A percentile compares a stretch with the other conserved stretches of the same genome.
These are phyloP conservation scores for Parmales sp. DNA, from an alignment of 108 stramenopile genomes.

Conservation along the genomic window DNA sequence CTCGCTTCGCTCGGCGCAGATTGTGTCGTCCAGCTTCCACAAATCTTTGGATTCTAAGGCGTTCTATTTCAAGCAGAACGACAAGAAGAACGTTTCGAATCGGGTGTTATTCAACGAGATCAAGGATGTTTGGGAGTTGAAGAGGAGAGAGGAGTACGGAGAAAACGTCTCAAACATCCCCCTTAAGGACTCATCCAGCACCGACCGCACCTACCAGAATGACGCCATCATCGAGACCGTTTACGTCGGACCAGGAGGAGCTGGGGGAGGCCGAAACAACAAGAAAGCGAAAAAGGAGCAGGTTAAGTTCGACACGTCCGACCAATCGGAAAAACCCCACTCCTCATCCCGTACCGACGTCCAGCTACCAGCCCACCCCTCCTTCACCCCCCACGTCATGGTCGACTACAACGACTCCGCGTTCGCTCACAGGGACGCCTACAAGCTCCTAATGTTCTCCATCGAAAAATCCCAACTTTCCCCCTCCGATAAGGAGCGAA, in stretches of 20 bases:
- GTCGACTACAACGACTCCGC: constrained; percentile 51
- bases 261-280: no score
- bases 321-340: neutral
- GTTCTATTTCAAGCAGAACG: constrained; percentile 67
- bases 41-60: constrained; percentile 74
- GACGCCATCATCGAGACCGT: no score
- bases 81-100: constrained; percentile 69
- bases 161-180: no score
- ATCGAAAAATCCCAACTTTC: constrained; percentile 55
- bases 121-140: constrained; percentile 68
- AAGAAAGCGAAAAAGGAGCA: no score
- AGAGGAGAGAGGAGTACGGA: constrained; percentile 77
- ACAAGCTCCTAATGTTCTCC: constrained; percentile 66
- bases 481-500: constrained; percentile 71
- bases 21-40: constrained; percentile 66
- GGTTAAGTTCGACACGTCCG: constrained; percentile 48
- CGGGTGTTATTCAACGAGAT: constrained; percentile 69
- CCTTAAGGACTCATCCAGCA: no score
- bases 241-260: no score
- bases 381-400: constrained; percentile 77
- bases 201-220: no score
- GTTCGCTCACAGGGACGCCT: constrained; percentile 68
- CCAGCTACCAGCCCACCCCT: no score
- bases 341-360: neutral
- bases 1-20: no score